phyloP scores from a whole-genome alignment of 1,284 basidiomycete species.

The Sanghuangporus baumii region DNA sequence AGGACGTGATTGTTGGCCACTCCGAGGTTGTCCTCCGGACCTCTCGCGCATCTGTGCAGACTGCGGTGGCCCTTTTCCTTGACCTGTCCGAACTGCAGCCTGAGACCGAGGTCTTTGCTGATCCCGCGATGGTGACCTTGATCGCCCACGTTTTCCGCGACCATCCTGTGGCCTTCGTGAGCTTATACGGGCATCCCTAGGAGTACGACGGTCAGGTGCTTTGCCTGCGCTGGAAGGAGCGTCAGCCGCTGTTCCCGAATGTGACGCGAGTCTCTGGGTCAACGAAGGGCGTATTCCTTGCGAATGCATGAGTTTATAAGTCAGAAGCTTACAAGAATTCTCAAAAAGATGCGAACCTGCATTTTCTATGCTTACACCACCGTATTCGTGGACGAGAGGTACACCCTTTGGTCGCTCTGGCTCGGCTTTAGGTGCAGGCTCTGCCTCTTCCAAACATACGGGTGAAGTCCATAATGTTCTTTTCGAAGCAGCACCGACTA shows the following conservation, averaged over 20 bases:
- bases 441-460: background rate
- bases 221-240: background rate
- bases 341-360: background rate
- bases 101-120: background rate
- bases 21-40: background rate
- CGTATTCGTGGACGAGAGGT: slow-evolving; percentile 13
- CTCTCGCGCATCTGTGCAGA: background rate
- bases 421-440: background rate
- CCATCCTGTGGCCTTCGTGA: background rate
- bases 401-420: slow-evolving; percentile 9
- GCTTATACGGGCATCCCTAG: background rate
- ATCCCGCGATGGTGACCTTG: background rate
- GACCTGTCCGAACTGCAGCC: background rate
- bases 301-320: background rate
- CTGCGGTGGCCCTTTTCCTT: background rate
- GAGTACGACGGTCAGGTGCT: background rate
- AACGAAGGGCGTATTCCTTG: background rate
- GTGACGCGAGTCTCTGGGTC: background rate
- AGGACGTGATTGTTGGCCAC: too few relatives aligned
- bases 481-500: slow-evolving; percentile 36
- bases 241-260: background rate
- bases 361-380: slow-evolving; percentile 11
- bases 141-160: background rate
- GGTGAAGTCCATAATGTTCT: slow-evolving; percentile 33
- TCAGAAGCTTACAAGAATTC: background rate